Base-by-base conservation (phyloP, 352 stramenopile genomes). In the Thraustochytrium striatum region DNA sequence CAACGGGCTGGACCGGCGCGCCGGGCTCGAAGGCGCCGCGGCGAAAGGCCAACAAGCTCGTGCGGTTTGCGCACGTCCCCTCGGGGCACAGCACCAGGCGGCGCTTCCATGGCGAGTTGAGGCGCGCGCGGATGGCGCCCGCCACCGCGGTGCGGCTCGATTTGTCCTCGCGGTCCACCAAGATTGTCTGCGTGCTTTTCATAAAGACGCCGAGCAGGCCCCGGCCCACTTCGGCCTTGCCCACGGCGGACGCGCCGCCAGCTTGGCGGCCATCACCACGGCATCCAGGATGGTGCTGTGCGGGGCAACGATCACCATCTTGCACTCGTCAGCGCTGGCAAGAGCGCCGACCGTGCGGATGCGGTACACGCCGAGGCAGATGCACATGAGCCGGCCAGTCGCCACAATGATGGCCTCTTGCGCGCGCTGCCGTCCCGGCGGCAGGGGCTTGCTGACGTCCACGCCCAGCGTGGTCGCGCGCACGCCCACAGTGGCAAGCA, bases 21-120 rank as follows among this genome's bases (percentile, higher is more conserved):
- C 58, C 57, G 43, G 83, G 82, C 50, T 61, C 69, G 55, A 86
- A 86, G 19, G 83, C 83, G 19, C 83, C 83, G 41, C 47, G 39
- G 21, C 84, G 85, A 58, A 85, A 86, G n/a, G 72, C 35, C 28
- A 85, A 82, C 7, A 86, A 25, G 36, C 58, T 72, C 9, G 55
- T 57, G 25, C 81, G 65, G 65, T 86, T 86, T 19, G 65, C 65
- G 36, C 82, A 85, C 9, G 83, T 86, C 3, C 82, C 83, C 69
- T 86, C 83, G 33, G 83, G 83, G 33, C 86, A 86, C 36, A 86
- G 62, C 28, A 84, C 28, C 32, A 86, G 41, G 16, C 75, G 72
- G 5, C 75, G 72, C 19, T 25, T 28, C 38, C 61, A 79, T 3
- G 25, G n/a, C 28, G 43, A 78, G 16, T 28, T 59, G 21, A 68